These are phyloP conservation scores for Ganoderma multipileum DNA, from an alignment of 1,284 basidiomycete species.

Conservation along the genomic window DNA sequence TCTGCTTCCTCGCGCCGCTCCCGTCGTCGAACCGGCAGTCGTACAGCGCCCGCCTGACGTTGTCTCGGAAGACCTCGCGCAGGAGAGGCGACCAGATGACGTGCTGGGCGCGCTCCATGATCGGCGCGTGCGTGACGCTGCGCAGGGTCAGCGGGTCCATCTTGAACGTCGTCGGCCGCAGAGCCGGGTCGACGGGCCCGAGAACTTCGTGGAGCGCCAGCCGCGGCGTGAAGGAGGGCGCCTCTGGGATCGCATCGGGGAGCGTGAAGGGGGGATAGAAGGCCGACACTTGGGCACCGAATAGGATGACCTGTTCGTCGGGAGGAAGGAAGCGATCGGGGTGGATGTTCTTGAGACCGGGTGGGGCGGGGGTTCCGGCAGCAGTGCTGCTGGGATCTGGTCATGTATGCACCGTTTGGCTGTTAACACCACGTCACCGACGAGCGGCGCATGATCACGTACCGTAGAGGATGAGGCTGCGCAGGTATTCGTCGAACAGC, in stretches of 20 bases:
- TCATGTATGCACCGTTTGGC: neutral
- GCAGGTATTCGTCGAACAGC: constrained; percentile 31
- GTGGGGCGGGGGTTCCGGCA: constrained; percentile 10
- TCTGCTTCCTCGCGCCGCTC: constrained; percentile 15
- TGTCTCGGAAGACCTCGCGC: constrained; percentile 17
- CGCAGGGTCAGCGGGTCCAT: constrained; percentile 21
- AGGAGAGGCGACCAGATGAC: constrained; percentile 17
- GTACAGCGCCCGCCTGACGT: constrained; percentile 26
- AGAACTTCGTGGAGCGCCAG: constrained; percentile 9
- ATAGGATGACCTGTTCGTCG: constrained; percentile 13
- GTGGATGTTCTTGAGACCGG: constrained; percentile 2
- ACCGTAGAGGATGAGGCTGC: constrained; percentile 37
- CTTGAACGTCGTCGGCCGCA: constrained; percentile 19
- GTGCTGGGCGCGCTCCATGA: constrained; percentile 26
- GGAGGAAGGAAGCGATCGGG: constrained; percentile 8
- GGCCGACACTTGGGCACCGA: constrained; percentile 24
- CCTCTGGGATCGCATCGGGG: constrained; percentile 5
- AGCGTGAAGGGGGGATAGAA: constrained; percentile 24
- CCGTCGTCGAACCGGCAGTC: constrained; percentile 18
- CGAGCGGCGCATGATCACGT: neutral
- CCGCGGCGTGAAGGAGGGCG: constrained; percentile 8
- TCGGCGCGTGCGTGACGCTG: constrained; percentile 21
- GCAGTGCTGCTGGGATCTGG: constrained; percentile 15
- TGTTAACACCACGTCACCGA: neutral
- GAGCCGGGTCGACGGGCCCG: constrained; percentile 11